Conservation (phyloP, 305 asterid genomes). For the Nicotiana rustica region DNA sequence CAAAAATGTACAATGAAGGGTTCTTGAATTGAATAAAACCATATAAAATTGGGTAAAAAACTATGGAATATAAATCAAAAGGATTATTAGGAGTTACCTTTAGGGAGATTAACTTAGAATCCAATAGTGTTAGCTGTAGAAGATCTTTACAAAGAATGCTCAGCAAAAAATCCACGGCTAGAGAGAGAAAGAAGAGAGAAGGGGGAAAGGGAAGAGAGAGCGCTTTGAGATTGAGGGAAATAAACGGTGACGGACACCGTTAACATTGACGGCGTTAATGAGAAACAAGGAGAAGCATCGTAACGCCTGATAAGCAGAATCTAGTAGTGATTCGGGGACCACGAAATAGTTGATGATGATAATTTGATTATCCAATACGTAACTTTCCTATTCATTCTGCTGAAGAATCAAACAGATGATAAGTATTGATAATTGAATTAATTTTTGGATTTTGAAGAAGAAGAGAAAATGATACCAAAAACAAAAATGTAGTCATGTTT, state of each 20-base stretch:
- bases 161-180: conserved; percentile 18
- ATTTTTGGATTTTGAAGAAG: neutral
- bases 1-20: neutral
- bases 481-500: too few relatives aligned
- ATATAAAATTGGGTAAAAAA: neutral
- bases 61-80: neutral
- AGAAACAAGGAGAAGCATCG: neutral
- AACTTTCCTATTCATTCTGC: neutral
- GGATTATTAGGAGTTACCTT: conserved; percentile 25
- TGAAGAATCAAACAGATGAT: neutral
- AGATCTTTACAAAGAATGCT: conserved; percentile 30
- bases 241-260: conserved; percentile 21
- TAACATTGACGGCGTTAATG: conserved; percentile 25
- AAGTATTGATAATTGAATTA: neutral
- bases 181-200: conserved; percentile 7
- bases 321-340: neutral
- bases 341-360: neutral
- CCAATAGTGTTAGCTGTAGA: neutral
- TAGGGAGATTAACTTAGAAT: conserved; percentile 23
- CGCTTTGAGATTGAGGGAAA: conserved; percentile 19
- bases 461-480: too few relatives aligned
- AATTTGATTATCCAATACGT: neutral
- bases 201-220: neutral
- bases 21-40: conserved; percentile 12
- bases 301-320: neutral